These are phyloP conservation scores for Didymella glomerata DNA, from an alignment of 2,329 filamentous ascomycete species.

Conservation along the genomic window DNA sequence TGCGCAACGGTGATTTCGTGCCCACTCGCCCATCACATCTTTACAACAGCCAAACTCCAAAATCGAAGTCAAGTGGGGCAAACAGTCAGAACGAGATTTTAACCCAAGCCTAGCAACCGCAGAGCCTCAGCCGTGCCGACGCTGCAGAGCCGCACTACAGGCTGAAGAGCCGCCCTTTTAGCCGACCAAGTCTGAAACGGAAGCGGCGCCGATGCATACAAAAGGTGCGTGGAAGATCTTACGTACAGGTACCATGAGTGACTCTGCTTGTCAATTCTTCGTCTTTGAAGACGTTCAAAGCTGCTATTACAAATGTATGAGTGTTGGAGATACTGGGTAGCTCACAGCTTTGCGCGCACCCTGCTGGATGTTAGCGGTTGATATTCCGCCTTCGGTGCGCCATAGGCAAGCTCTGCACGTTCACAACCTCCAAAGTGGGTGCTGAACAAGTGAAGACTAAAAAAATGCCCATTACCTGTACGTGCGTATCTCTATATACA, in stretches of 20 bases:
- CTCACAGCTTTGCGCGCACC: conserved; percentile 3
- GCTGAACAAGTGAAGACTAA: neutral
- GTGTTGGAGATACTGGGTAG: too few species aligned
- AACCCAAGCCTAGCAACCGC: neutral
- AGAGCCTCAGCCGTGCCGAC: conserved; percentile 13
- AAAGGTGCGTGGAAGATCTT: neutral
- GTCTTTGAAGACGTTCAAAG: too few species aligned
- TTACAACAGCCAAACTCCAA: neutral
- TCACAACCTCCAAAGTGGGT: neutral
- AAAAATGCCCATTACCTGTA: neutral
- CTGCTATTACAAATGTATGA: too few species aligned
- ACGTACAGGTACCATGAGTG: neutral
- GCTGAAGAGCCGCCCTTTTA: conserved; percentile 9
- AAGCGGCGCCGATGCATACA: conserved; percentile 3
- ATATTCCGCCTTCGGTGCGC: too few species aligned
- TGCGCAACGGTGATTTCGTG: conserved; percentile 10
- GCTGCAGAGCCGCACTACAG: conserved; percentile 16
- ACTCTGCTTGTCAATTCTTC: too few species aligned
- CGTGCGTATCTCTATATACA: neutral
- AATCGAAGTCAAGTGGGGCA: neutral
- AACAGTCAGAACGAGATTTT: conserved; percentile 6
- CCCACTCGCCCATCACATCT: neutral
- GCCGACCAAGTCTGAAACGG: neutral
- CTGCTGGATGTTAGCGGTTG: neutral
- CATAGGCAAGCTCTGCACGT: too few species aligned